Base-by-base conservation (phyloP, 192 early-diverging fungal genomes). In the Mortierella alpina region DNA sequence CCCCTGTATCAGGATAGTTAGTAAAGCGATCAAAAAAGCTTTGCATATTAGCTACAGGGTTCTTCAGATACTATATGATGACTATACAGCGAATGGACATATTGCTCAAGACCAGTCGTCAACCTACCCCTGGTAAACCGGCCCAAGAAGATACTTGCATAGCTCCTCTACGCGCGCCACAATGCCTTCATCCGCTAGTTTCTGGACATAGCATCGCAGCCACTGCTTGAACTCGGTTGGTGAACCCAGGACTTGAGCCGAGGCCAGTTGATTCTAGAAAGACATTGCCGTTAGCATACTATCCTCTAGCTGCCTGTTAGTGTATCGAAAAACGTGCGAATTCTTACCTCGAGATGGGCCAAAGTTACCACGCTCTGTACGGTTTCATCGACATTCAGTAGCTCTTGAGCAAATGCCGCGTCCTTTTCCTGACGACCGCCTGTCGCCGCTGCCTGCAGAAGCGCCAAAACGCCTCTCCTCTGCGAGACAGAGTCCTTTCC, bases 91-190 rank as follows among this genome's bases (percentile, higher is more conserved):
- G 18, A 1, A 15, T 45, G 17, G 10, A 3, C n/a, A 18, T 20
- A 14, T 56, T 56, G 54, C 18, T 56, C 7, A 51, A 7, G 40
- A 65, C 0, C 14, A 2, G 7, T 17, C 20, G 6, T 8, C 18
- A 52, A 55, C 75, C 74, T 84, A 88, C 88, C 72, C 73, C 53
- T 81, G 82, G 48, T 80, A 80, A 5, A 84, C 77, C 13, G 90
- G 87, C 12, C 90, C 92, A 18, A 90, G 69, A 49, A 94, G 76
- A 59, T 87, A 87, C 59, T 91, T 87, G 78, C 91, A 92, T 15
- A 94, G 63, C 72, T 94, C 94, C 65, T 88, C 86, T 8, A 87
- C 87, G 70, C 90, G 91, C 0, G 75, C 77, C 31, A 90, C 83
- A 18, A 84, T 83, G 46, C 86, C 86, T 62, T 92, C 91, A 60